These are phyloP conservation scores for Nevesoporus exiguus DNA, from an alignment of 768 basidiomycete species.

Conservation along the genomic window DNA sequence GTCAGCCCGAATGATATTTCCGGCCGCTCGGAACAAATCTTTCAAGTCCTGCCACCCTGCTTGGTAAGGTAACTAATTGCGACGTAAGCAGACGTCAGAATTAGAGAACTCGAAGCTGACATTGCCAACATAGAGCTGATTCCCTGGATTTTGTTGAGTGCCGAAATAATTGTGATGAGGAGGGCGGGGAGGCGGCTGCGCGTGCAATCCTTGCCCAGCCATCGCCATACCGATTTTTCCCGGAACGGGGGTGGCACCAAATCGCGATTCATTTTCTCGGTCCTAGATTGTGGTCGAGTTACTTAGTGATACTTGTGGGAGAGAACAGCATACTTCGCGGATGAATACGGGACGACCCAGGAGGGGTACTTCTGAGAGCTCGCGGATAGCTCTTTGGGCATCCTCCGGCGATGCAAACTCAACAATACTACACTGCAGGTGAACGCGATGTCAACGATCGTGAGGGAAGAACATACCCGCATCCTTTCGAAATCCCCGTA, in stretches of 20 bases:
- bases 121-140: slow-evolving; percentile 91
- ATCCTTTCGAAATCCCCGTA: slow-evolving; percentile 95
- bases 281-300: slow-evolving; percentile 52
- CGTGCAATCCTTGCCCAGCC: slow-evolving; percentile 84
- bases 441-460: slow-evolving; percentile 1
- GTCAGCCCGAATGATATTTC: slow-evolving; percentile 93
- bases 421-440: slow-evolving; percentile 68
- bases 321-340: slow-evolving; percentile 64
- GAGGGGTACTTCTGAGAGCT: slow-evolving; percentile 85
- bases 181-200: slow-evolving; percentile 79
- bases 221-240: slow-evolving; percentile 96
- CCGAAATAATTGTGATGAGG: slow-evolving; percentile 73
- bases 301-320: background rate
- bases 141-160: slow-evolving; percentile 62
- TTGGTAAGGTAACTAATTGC: slow-evolving; percentile 79
- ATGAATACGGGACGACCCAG: slow-evolving; percentile 95
- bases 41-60: slow-evolving; percentile 99
- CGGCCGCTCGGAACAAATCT: slow-evolving; percentile 93
- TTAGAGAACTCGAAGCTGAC: slow-evolving; percentile 40
- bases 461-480: slow-evolving; percentile 70
- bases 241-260: slow-evolving; percentile 92
- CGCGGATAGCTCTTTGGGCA: slow-evolving; percentile 82
- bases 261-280: slow-evolving; percentile 93
- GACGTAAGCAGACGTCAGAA: slow-evolving; percentile 2
- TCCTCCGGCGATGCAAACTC: slow-evolving; percentile 92